Conservation (phyloP, 169 alveolate species). For the Cryptosporidium parvum region DNA sequence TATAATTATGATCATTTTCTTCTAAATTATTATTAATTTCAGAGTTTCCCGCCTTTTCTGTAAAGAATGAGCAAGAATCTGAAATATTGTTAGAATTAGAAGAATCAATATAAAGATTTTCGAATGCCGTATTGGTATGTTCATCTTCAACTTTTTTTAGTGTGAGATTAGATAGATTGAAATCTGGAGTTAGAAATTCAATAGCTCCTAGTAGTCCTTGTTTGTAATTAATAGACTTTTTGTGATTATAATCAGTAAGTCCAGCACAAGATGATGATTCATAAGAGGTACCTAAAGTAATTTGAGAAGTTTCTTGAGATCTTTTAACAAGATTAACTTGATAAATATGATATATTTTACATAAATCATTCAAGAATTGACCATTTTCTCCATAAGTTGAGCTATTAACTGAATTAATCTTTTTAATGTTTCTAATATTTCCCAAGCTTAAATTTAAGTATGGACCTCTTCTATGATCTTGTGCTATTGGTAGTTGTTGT, state of each 20-base stretch:
- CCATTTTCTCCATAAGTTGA: conserved; percentile 4
- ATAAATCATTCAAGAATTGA: conserved; percentile 12
- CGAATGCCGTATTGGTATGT: not conserved
- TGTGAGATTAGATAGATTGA: not conserved
- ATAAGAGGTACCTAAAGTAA: not conserved
- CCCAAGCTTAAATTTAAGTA: conserved; percentile 15
- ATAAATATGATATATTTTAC: not conserved
- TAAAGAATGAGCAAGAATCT: not conserved
- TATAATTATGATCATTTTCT: conserved; percentile 30
- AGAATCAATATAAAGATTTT: not conserved
- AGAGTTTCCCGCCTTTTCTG: conserved; percentile 5
- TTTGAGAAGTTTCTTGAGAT: conserved; percentile 7
- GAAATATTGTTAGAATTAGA: not conserved
- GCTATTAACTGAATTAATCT: not conserved
- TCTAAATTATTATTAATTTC: not conserved
- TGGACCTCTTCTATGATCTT: conserved; percentile 57
- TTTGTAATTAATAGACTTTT: not conserved
- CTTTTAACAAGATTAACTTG: not conserved
- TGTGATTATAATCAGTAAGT: not conserved
- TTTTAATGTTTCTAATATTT: conserved; percentile 25
- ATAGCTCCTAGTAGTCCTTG: not conserved
- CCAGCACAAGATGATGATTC: not conserved
- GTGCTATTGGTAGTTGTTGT: conserved; percentile 47
- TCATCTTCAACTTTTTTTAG: not conserved
- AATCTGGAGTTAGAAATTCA: not conserved